A percentile compares a stretch with the other conserved stretches of the same genome.
Conservation (phyloP, 163 green algal species). For the Trebouxia gelatinosa region DNA sequence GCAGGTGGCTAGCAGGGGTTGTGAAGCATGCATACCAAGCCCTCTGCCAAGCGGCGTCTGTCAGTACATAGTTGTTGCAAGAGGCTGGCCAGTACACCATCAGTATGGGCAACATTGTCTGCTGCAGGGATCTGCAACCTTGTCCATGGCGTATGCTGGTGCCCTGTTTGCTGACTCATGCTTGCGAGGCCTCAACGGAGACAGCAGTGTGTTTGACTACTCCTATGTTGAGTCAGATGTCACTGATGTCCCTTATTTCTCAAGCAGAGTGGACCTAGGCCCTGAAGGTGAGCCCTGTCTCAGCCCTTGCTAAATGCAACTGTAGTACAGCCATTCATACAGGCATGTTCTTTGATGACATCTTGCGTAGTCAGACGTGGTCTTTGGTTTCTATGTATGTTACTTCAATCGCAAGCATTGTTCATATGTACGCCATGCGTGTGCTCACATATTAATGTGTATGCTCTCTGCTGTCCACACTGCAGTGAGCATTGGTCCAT, state of each 20-base stretch:
- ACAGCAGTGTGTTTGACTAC: slow-evolving; percentile 85
- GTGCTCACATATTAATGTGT: no score
- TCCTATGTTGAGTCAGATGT: slow-evolving; percentile 75
- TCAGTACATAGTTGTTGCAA: no score
- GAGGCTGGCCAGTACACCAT: background rate
- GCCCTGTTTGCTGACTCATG: slow-evolving; percentile 90
- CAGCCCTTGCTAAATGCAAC: background rate
- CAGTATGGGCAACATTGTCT: background rate
- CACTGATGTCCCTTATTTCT: slow-evolving; percentile 86
- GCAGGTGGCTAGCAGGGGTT: no score
- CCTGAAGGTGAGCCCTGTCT: slow-evolving; percentile 43
- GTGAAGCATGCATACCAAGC: no score
- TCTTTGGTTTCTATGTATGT: background rate
- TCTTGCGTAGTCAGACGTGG: background rate
- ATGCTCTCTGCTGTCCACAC: no score
- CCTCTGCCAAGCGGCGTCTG: no score
- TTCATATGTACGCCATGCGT: background rate
- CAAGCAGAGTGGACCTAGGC: slow-evolving; percentile 68
- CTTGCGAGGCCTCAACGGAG: slow-evolving; percentile 89
- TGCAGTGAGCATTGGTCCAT: no score
- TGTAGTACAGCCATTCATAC: background rate
- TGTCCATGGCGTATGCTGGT: slow-evolving; percentile 96
- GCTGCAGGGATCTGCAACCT: slow-evolving; percentile 81
- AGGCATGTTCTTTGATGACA: background rate
- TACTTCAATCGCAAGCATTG: background rate